Base-by-base conservation (phyloP, 2,329 filamentous ascomycete genomes). In the Dissoconium aciculare region DNA sequence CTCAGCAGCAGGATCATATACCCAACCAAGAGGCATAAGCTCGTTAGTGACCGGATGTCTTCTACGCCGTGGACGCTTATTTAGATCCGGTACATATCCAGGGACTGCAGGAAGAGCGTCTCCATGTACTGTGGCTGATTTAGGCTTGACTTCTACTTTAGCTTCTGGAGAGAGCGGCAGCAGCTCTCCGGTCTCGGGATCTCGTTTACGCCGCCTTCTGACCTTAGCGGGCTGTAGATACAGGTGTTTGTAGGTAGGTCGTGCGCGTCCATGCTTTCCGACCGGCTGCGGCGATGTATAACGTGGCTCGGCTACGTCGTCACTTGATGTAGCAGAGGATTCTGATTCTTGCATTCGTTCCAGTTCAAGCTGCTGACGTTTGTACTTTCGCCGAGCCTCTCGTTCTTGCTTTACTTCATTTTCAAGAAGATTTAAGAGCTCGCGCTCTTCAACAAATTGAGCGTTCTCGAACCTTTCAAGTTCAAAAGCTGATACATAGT, bases 401-500 rank as follows among this genome's bases (percentile, higher is more conserved):
- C 35, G 39, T 10, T 35, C 41, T 5, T 27, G 34, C 15, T 44
- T 34, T 2, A 37, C 41, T 23, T 23, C 19, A 8, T 23, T n/a
- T 23, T 23, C 19, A n/a, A 23, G 19, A 19, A 44, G 38, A 9
- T 33, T 34, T 16, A 38, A 24, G 2, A 42, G 31, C 17, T 46
- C 45, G 2, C 33, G 31, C 28, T 51, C 48, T 15, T 46, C 38
- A 5, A 39, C 39, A 35, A 55, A 55, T 13, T 40, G 35, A 19
- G 34, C 28, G 32, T 51, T 47, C 30, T 55, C 52, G 28, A 42
- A 55, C 2, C 39, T 41, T 32, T 55, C 52, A 13, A 54, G 35
- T 17, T 52, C 45, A 16, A 43, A 37, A n/a, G 49, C 36, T 4
- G 50, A 53, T 10, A 54, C 46, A 33, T 52, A 54, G 12, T 53